Percentiles rank a stretch among this genome's conserved stretches.
Evolutionary conservation across 164 flowering plant genomes (phyloP).

Genomic region (Vitis amurensis): DNA sequence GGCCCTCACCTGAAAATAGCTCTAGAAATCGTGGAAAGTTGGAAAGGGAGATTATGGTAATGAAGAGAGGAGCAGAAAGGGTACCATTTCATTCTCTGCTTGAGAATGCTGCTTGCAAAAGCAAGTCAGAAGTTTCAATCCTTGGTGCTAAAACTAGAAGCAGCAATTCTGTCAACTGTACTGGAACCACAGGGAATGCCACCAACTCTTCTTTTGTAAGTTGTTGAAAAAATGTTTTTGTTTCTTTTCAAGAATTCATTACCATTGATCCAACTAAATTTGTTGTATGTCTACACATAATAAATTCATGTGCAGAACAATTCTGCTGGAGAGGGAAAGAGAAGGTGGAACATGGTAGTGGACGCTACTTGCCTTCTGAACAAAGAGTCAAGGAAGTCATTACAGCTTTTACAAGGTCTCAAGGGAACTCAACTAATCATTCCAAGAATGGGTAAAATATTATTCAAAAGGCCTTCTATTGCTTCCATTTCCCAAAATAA

Average conservation of each 20-base stretch:
- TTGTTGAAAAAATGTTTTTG: background rate
- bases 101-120: conserved; percentile 27
- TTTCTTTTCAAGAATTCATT: background rate
- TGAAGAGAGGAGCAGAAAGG: conserved; percentile 40
- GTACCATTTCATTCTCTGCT: conserved; percentile 66
- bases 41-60: conserved; percentile 17
- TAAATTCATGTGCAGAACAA: conserved; percentile 33
- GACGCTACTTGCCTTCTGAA: conserved; percentile 63
- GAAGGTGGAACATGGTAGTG: conserved; percentile 76
- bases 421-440: conserved; percentile 73
- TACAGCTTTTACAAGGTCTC: conserved; percentile 83
- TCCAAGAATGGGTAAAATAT: conserved; percentile 73
- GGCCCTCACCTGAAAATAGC: background rate
- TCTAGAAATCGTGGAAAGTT: conserved; percentile 16
- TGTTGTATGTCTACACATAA: background rate
- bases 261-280: background rate
- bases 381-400: conserved; percentile 68
- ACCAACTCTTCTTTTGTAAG: conserved; percentile 33
- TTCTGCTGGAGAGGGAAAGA: conserved; percentile 25
- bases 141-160: conserved; percentile 22
- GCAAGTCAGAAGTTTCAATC: conserved; percentile 29
- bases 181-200: conserved; percentile 17
- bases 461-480: too few species aligned
- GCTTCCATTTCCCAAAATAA: background rate
- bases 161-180: conserved; percentile 29